phyloP scores from a whole-genome alignment of 2,329 filamentous ascomycete species.

The Myriosclerotinia duriaeana region DNA sequence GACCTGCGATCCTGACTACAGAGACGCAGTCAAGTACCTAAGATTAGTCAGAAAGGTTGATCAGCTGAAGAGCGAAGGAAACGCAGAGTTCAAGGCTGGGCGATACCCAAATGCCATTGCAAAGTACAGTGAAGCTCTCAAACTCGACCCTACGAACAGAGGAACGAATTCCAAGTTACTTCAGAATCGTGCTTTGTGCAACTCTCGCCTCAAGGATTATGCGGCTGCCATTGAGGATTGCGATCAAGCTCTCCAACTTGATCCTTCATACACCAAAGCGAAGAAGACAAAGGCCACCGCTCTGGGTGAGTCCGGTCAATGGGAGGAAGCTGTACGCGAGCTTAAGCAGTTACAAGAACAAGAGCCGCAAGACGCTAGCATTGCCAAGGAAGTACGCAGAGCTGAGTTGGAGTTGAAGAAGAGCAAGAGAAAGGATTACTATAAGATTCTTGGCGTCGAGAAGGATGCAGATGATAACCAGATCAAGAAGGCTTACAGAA shows the following conservation, averaged over 20 bases:
- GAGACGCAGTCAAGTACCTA: slow-evolving; percentile 82
- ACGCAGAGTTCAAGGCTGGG: slow-evolving; percentile 82
- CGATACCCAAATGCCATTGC: slow-evolving; percentile 78
- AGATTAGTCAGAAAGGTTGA: slow-evolving; percentile 89
- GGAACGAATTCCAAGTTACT: slow-evolving; percentile 92
- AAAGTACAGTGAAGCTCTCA: slow-evolving; percentile 78
- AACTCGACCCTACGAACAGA: slow-evolving; percentile 84
- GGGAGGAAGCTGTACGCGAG: slow-evolving; percentile 88
- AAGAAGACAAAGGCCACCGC: slow-evolving; percentile 93
- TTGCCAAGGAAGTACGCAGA: slow-evolving; percentile 80
- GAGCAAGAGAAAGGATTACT: slow-evolving; percentile 95
- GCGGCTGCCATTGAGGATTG: slow-evolving; percentile 81
- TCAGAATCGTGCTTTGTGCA: slow-evolving; percentile 87
- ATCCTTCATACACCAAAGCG: slow-evolving; percentile 84
- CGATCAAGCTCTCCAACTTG: slow-evolving; percentile 77
- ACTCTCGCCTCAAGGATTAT: slow-evolving; percentile 80
- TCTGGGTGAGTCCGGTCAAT: slow-evolving; percentile 77
- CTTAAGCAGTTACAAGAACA: slow-evolving; percentile 83
- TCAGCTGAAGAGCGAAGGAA: slow-evolving; percentile 91
- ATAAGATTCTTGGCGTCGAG: slow-evolving; percentile 88
- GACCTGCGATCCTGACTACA: slow-evolving; percentile 87
- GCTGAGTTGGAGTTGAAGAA: slow-evolving; percentile 97
- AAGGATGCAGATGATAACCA: slow-evolving; percentile 82
- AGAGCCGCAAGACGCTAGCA: slow-evolving; percentile 76
- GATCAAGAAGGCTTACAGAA: slow-evolving; percentile 97